Base-by-base conservation (phyloP, 2,329 filamentous ascomycete genomes). In the Chalaropsis thielavioides region DNA sequence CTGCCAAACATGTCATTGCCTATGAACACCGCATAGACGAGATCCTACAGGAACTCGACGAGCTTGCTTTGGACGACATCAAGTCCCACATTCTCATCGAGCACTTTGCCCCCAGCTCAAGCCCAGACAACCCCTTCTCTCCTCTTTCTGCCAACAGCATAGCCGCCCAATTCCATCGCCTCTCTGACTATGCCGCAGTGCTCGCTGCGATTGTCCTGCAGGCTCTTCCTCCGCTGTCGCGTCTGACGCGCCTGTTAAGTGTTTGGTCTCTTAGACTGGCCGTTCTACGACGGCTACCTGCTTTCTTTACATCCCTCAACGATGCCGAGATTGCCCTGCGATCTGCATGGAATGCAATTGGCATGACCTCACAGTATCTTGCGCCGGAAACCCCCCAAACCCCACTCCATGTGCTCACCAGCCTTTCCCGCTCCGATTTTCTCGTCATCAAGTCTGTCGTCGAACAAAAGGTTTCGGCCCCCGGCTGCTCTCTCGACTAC, bases 151-250 rank as follows among this genome's bases (percentile, higher is more conserved):
- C 54, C 1, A 58, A 38, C 24, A 58, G 38, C 46, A 27, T 49
- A 11, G 43, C 31, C n/a, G 10, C 49, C 22, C 49, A 62, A 2
- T 46, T 51, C 8, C 62, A 64, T 38, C 46, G 46, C 2, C 56
- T 67, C 19, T 56, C 65, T 2, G 65, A 59, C 24, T 61, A 64
- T 35, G 92, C 90, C 8, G 90, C 92, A 27, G 81, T 97, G 59
- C 83, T 97, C 65, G 96, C 94, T 0, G 89, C 92, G 35, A 95
- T 92, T 41, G 88, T 96, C 19, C 76, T 99, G n/a, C 89, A 94
- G 72, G 85, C 90, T 2, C 79, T 99, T 22, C 94, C 94, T 0
- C 86, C 88, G 67, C 76, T 96, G 51, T 87, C 90, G 10, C 85
- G 82, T 64, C 75, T 99, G 24, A 85, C 84, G 64, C 81, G 82